These are phyloP conservation scores for Prototheca wickerhamii DNA, from an alignment of 163 green algal genomes.

Conservation along the genomic window DNA sequence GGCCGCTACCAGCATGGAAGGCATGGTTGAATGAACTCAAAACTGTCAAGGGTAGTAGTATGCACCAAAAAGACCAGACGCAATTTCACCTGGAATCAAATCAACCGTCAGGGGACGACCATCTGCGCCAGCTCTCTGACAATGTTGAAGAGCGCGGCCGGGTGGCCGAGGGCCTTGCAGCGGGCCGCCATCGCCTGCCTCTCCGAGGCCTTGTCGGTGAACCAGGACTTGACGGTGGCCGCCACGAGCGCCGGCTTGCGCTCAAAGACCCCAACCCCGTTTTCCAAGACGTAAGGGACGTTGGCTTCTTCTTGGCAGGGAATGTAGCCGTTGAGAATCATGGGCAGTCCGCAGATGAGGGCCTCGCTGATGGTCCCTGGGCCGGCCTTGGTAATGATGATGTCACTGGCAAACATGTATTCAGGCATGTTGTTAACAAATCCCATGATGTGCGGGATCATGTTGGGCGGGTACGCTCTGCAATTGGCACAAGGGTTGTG, in stretches of 20 bases:
- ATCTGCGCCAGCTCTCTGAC: conserved; percentile 21
- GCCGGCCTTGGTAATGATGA: conserved; percentile 69
- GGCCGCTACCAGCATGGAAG: no score
- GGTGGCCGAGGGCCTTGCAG: conserved; percentile 35
- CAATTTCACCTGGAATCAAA: no score
- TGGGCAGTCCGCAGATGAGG: conserved; percentile 87
- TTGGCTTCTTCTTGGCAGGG: conserved; percentile 95
- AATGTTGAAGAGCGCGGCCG: conserved; percentile 36
- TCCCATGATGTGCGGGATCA: conserved; percentile 52
- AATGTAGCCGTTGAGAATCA: conserved; percentile 93
- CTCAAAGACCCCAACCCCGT: conserved; percentile 76
- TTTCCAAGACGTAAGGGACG: conserved; percentile 90
- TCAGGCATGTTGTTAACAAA: conserved; percentile 98
- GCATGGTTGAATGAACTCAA: neutral
- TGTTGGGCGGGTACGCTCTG: conserved; percentile 27
- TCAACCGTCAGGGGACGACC: neutral
- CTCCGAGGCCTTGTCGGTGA: conserved; percentile 32
- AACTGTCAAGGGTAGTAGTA: neutral
- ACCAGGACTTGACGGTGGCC: conserved; percentile 69
- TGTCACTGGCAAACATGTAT: conserved; percentile 84
- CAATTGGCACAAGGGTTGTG: conserved; percentile 1
- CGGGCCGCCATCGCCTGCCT: conserved; percentile 43
- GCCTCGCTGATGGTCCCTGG: conserved; percentile 96
- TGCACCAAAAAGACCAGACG: neutral
- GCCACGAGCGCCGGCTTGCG: conserved; percentile 72